Base-by-base conservation (phyloP, 768 basidiomycete genomes). In the Termitomyces sp. region DNA sequence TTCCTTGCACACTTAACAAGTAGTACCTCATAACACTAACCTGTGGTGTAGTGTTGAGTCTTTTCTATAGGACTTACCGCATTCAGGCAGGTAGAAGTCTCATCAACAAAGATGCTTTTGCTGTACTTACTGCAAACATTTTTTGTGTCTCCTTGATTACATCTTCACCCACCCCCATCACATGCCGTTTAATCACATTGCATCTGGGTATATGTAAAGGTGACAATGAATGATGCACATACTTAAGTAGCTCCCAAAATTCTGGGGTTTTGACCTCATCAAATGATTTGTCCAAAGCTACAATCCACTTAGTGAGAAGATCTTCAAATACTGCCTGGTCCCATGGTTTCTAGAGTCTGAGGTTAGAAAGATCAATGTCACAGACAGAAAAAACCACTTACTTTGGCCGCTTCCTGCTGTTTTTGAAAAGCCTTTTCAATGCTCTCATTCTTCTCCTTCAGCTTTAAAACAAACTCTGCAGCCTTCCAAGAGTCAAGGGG, bases 211-310 rank as follows among this genome's bases (percentile, higher is more conserved):
- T 43, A 35, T 43, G 23, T 9, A 53, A 18, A 31, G 23, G 13
- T n/a, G 31, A 2, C 9, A 18, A 41, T n/a, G 22, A 51, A 18
- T 47, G 35, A 12, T 61, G 60, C 15, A 57, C 35, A 43, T 60
- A 67, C 5, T 43, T 27, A 6, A 67, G 45, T 3, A 68, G 31
- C 1, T 45, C 49, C 10, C 31, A 13, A 22, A 66, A 66, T 36
- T 67, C 56, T 0, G 56, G 59, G 11, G 43, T 49, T 22, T 61
- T 56, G 11, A 65, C 59, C 16, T 57, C 52, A 6, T 56, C 40
- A 38, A 67, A 68, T 35, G 65, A 62, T 46, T 66, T 59, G 29
- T 65, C 57, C 18, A 38, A 51, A 1, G 44, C 45, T 7, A 54
- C 50, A 13, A 54, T 51, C 53, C 53, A 54, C 18, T 44, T 45